Conservation (phyloP, 306 rosid genomes). For the Vigna radiata region DNA sequence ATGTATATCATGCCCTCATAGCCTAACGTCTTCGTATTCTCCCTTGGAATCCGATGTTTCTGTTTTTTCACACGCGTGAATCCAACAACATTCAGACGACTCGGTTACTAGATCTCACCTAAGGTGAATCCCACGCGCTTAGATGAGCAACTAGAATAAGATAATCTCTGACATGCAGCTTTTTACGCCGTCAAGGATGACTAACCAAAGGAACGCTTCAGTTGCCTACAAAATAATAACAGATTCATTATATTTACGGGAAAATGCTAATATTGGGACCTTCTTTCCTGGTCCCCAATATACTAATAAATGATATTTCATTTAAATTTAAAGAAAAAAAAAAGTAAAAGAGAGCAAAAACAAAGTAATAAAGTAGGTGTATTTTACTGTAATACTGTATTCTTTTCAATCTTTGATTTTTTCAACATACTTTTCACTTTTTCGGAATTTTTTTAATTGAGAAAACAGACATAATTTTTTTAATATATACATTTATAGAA, state of each 20-base stretch:
- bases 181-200: conserved; percentile 30
- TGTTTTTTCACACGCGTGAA: neutral
- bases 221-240: neutral
- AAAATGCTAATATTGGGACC: neutral
- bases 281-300: neutral
- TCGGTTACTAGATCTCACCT: neutral
- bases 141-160: neutral
- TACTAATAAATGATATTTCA: neutral
- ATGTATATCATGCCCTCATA: neutral
- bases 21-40: neutral
- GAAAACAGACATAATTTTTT: too few species aligned
- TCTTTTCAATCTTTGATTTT: too few species aligned
- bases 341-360: too few species aligned
- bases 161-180: neutral
- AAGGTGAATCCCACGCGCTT: neutral
- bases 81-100: neutral
- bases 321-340: too few species aligned
- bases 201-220: neutral
- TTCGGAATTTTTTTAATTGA: too few species aligned
- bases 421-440: too few species aligned
- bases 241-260: neutral
- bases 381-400: too few species aligned
- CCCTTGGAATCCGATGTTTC: neutral
- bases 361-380: too few species aligned
- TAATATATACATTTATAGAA: too few species aligned